A percentile compares a stretch with the other conserved stretches of the same genome.
Evolutionary conservation across 1,139 yeast genomes (phyloP).

Genomic region (Yamadazyma triangularis): DNA sequence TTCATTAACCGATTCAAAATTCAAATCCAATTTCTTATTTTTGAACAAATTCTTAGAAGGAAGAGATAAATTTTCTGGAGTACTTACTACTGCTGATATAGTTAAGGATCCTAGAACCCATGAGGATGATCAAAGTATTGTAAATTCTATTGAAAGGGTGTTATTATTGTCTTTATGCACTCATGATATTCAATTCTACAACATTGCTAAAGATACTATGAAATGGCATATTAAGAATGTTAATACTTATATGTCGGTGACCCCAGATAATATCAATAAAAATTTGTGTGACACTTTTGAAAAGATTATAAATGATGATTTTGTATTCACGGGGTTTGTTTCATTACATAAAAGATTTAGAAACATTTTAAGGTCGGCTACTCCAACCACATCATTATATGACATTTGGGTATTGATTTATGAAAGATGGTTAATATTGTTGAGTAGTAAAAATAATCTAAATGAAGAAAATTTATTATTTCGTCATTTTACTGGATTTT

Average conservation of each 20-base stretch:
- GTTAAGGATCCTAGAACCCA: constrained; percentile 13
- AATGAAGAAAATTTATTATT: constrained; percentile 41
- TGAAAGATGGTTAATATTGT: constrained; percentile 45
- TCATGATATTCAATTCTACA: constrained; percentile 54
- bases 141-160: constrained; percentile 35
- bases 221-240: constrained; percentile 41
- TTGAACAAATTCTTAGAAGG: constrained; percentile 24
- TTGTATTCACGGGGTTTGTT: constrained; percentile 68
- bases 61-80: constrained; percentile 19
- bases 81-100: constrained; percentile 20
- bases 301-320: constrained; percentile 50
- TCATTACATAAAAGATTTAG: constrained; percentile 69
- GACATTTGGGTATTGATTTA: constrained; percentile 62
- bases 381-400: constrained; percentile 56
- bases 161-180: constrained; percentile 50
- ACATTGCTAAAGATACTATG: constrained; percentile 47
- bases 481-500: constrained; percentile 58
- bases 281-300: constrained; percentile 39
- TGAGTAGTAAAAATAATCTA: constrained; percentile 18
- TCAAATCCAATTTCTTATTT: constrained; percentile 35
- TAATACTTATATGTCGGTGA: too few species aligned
- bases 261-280: too few species aligned
- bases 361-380: constrained; percentile 49
- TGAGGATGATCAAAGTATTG: constrained; percentile 7
- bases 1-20: constrained; percentile 32